phyloP scores from a whole-genome alignment of 371 early-diverging fungal genomes.

The Apophysomyces ossiformis region DNA sequence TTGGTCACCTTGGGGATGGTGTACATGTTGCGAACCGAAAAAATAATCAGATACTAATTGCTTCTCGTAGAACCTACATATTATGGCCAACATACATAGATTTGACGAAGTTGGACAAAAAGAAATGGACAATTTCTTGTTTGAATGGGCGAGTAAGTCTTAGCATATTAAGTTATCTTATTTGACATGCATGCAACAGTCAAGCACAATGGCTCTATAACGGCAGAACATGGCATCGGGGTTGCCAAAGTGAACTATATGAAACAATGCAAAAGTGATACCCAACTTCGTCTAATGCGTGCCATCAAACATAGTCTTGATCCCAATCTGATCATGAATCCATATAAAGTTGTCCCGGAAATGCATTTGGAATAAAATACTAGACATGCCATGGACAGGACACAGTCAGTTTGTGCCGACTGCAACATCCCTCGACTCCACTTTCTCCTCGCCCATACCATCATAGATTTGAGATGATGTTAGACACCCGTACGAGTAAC shows the following conservation, averaged over 20 bases:
- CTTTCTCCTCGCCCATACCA: too few species aligned
- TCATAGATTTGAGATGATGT: too few species aligned
- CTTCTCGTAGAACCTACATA: constrained; percentile 67
- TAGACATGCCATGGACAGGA: background rate
- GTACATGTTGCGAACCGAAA: constrained; percentile 17
- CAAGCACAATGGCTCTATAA: constrained; percentile 59
- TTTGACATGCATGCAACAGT: constrained; percentile 17
- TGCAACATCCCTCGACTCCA: too few species aligned
- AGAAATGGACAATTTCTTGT: constrained; percentile 52
- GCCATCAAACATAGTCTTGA: constrained; percentile 61
- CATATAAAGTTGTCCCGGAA: constrained; percentile 59
- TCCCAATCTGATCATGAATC: constrained; percentile 71
- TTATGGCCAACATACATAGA: constrained; percentile 72
- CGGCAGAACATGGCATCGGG: constrained; percentile 57
- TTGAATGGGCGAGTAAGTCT: constrained; percentile 61
- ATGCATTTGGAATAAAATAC: background rate
- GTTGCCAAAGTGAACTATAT: constrained; percentile 37
- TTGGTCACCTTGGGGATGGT: constrained; percentile 77
- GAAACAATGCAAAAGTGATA: constrained; percentile 52
- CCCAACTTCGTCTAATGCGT: constrained; percentile 57
- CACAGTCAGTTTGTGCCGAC: too few species aligned
- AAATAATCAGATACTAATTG: background rate
- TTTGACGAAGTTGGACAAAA: constrained; percentile 36
- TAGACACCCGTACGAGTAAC: too few species aligned
- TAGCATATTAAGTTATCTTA: background rate